Evolutionary conservation across 352 stramenopile species (phyloP).

Genomic region (Globisporangium nagaii): DNA sequence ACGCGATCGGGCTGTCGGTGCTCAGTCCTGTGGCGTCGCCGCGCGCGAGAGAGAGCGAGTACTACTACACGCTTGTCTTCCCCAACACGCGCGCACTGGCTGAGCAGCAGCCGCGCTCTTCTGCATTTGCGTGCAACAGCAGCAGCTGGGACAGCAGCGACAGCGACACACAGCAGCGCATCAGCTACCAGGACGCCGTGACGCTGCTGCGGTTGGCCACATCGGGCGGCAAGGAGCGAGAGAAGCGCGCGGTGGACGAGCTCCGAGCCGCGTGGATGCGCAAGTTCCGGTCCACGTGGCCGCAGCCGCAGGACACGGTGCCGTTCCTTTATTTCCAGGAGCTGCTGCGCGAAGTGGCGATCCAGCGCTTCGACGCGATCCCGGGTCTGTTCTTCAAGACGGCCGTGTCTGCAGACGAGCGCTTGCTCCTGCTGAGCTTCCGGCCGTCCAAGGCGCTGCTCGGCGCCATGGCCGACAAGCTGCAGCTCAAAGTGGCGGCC

Average conservation of each 20-base stretch:
- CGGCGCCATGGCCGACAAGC: slow-evolving; percentile 32
- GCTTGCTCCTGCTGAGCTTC: slow-evolving; percentile 40
- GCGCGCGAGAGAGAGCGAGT: slow-evolving; percentile 31
- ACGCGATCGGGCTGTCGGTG: slow-evolving; percentile 37
- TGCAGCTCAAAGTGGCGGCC: slow-evolving; percentile 36
- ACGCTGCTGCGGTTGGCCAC: slow-evolving; percentile 48
- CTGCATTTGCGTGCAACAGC: background rate
- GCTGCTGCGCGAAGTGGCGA: slow-evolving; percentile 60
- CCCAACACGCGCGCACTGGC: slow-evolving; percentile 25
- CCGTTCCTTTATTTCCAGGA: slow-evolving; percentile 48
- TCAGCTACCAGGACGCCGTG: slow-evolving; percentile 44
- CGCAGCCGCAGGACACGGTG: slow-evolving; percentile 42
- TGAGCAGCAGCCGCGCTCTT: background rate
- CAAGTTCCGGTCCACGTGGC: slow-evolving; percentile 60
- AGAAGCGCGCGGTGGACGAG: slow-evolving; percentile 40
- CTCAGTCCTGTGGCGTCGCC: slow-evolving; percentile 41
- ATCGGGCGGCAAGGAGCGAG: slow-evolving; percentile 29
- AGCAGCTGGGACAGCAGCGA: background rate
- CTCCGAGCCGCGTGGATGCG: slow-evolving; percentile 45
- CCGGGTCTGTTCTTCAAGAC: slow-evolving; percentile 35
- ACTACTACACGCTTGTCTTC: slow-evolving; percentile 77
- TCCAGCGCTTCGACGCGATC: slow-evolving; percentile 56
- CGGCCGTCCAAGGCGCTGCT: slow-evolving; percentile 41
- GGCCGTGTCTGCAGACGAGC: slow-evolving; percentile 16
- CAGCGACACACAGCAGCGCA: slow-evolving; percentile 17